Conservation (phyloP, 345 rosid species). For the Sonneratia alba region DNA sequence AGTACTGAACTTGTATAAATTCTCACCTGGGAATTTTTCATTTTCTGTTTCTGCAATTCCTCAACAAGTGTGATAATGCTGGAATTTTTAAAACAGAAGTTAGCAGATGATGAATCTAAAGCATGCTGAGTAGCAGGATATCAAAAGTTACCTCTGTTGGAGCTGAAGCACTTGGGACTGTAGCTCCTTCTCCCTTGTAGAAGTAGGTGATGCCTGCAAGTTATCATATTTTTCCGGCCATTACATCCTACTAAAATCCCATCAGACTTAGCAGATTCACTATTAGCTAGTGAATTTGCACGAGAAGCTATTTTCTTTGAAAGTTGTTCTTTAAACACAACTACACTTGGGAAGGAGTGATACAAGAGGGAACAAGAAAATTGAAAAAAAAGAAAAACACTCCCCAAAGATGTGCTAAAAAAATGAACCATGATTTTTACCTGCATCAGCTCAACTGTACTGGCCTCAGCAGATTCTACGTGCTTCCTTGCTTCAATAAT, state of each 20-base stretch:
- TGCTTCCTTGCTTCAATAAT: conserved; percentile 35
- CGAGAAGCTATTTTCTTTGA: not conserved
- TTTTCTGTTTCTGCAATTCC: conserved; percentile 65
- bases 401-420: not conserved
- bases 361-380: not conserved
- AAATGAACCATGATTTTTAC: conserved; percentile 19
- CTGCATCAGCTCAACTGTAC: conserved; percentile 39
- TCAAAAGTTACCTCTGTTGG: conserved; percentile 53
- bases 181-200: conserved; percentile 60
- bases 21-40: conserved; percentile 59
- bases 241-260: not conserved
- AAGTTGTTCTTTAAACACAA: not conserved
- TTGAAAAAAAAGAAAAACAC: not conserved
- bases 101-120: not conserved
- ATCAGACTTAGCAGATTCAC: not conserved
- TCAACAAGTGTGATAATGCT: conserved; percentile 53
- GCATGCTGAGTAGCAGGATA: not conserved
- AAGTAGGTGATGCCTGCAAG: conserved; percentile 46
- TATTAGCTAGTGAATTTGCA: not conserved
- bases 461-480: conserved; percentile 37
- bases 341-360: no score
- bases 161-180: conserved; percentile 52
- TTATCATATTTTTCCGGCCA: not conserved
- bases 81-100: conserved; percentile 20
- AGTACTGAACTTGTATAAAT: not conserved